Evolutionary conservation across 129 eudicot genomes (phyloP).

Genomic region (Silybum marianum): DNA sequence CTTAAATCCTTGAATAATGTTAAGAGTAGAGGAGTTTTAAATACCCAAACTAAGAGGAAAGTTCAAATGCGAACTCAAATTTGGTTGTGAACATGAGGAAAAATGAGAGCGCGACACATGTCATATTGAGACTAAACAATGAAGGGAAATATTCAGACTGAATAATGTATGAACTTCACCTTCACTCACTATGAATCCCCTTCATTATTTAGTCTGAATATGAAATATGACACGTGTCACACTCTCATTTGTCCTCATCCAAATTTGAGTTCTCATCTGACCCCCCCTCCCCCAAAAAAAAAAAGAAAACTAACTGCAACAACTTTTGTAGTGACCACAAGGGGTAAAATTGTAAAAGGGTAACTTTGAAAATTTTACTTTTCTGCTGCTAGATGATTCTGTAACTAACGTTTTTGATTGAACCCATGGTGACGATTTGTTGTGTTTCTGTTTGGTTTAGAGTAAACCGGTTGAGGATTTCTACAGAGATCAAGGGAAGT

Average conservation of each 20-base stretch:
- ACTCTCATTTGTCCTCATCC: too few relatives aligned
- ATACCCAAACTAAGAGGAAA: neutral
- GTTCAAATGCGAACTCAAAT: too few relatives aligned
- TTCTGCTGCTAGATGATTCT: neutral
- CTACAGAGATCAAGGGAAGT: conserved; percentile 67
- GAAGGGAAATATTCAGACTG: too few relatives aligned
- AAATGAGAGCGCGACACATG: too few relatives aligned
- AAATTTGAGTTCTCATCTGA: too few relatives aligned
- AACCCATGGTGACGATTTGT: neutral
- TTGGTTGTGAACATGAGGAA: too few relatives aligned
- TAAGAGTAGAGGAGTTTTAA: neutral
- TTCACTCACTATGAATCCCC: too few relatives aligned
- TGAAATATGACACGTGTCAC: too few relatives aligned
- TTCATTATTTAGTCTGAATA: too few relatives aligned
- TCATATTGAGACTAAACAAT: too few relatives aligned
- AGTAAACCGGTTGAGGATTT: conserved; percentile 97
- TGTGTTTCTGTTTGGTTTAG: conserved; percentile 44
- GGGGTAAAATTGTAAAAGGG: neutral
- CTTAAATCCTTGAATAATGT: conserved; percentile 4
- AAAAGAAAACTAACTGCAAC: neutral
- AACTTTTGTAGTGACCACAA: neutral
- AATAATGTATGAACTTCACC: too few relatives aligned
- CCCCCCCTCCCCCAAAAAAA: too few relatives aligned
- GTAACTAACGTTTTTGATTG: neutral
- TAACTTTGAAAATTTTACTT: neutral